A percentile compares a stretch with the other conserved stretches of the same genome.
These are phyloP conservation scores for Pseudogymnoascus pannorum DNA, from an alignment of 2,329 filamentous ascomycete species.

Conservation along the genomic window DNA sequence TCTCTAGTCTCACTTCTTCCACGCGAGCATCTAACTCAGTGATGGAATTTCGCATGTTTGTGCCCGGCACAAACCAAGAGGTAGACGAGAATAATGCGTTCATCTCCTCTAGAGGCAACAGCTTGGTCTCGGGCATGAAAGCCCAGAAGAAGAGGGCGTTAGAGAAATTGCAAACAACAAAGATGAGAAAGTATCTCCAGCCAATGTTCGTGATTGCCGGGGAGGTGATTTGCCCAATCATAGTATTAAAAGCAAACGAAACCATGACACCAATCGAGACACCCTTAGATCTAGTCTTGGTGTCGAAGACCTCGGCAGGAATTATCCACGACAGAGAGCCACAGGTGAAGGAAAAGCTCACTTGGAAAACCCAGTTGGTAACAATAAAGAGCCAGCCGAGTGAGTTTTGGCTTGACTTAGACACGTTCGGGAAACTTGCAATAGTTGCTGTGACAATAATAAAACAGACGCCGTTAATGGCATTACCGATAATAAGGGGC, in stretches of 20 bases:
- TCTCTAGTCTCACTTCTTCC: conserved; percentile 8
- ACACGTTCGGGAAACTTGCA: conserved; percentile 35
- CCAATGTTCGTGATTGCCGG: conserved; percentile 42
- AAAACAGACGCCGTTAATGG: conserved; percentile 51
- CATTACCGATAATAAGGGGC: conserved; percentile 51
- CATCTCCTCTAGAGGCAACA: conserved; percentile 61
- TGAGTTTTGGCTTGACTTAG: conserved; percentile 39
- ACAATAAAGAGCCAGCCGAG: conserved; percentile 73
- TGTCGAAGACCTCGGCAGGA: conserved; percentile 70
- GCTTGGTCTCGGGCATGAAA: conserved; percentile 58
- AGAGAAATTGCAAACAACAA: conserved; percentile 60
- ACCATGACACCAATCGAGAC: conserved; percentile 68
- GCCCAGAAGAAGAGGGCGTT: conserved; percentile 63
- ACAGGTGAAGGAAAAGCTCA: conserved; percentile 64
- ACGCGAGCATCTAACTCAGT: conserved; percentile 9
- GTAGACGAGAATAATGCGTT: conserved; percentile 59
- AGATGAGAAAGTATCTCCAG: conserved; percentile 47
- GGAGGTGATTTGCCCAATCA: conserved; percentile 63
- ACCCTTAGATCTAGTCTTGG: conserved; percentile 64
- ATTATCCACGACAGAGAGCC: conserved; percentile 59
- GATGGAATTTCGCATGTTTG: conserved; percentile 18
- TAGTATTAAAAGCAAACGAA: conserved; percentile 68
- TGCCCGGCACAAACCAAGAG: conserved; percentile 53
- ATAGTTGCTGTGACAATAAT: conserved; percentile 40
- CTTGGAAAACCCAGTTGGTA: conserved; percentile 74